phyloP scores from a whole-genome alignment of 2,329 filamentous ascomycete genomes.

The Trichoderma atroviride region DNA sequence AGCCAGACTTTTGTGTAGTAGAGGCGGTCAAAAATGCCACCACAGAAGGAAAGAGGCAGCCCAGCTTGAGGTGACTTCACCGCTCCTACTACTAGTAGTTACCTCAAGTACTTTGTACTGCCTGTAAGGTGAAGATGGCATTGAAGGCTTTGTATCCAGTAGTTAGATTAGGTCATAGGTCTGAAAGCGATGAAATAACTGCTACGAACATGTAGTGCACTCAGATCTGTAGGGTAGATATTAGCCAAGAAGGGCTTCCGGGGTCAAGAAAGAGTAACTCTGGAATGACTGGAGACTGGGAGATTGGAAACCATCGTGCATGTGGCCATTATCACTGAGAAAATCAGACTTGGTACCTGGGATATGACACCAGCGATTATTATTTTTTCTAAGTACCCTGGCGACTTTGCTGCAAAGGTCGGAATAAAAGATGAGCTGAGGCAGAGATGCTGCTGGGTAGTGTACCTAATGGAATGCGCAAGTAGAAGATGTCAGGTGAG shows the following conservation, averaged over 20 bases:
- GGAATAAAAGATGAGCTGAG: too few relatives aligned
- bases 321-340: background rate
- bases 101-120: background rate
- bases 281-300: background rate
- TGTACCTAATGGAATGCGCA: background rate
- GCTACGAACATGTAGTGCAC: background rate
- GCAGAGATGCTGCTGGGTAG: too few relatives aligned
- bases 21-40: slow-evolving; percentile 11
- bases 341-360: too few relatives aligned
- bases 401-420: too few relatives aligned
- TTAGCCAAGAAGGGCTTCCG: background rate
- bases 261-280: too few relatives aligned
- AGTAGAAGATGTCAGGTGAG: background rate
- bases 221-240: background rate
- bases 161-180: background rate
- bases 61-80: background rate
- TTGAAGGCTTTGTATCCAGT: background rate
- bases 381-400: too few relatives aligned
- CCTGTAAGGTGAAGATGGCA: background rate
- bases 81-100: background rate
- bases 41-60: slow-evolving; percentile 1
- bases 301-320: background rate
- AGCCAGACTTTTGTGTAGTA: background rate
- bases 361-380: background rate
- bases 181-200: background rate